A percentile compares a stretch with the other conserved stretches of the same genome.
phyloP scores from a whole-genome alignment of 2,329 filamentous ascomycete species.

The Pestalotiopsis sp. region DNA sequence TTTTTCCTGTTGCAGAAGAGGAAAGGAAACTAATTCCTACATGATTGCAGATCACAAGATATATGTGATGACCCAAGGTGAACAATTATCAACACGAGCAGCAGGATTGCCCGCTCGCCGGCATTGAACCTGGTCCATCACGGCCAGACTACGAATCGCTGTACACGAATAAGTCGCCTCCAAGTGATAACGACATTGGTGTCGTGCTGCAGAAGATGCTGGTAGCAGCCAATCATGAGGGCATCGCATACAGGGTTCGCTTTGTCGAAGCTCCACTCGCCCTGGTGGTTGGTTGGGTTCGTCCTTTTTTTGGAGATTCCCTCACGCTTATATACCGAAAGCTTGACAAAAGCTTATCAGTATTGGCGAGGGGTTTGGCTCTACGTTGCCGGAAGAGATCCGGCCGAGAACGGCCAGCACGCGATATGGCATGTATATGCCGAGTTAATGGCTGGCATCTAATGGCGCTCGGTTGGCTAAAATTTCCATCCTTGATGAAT shows the following conservation, averaged over 20 bases:
- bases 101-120: neutral
- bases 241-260: neutral
- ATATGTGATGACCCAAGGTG: neutral
- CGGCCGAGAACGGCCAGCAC: neutral
- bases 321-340: neutral
- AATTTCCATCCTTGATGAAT: neutral
- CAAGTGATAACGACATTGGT: slow-evolving; percentile 6
- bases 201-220: neutral
- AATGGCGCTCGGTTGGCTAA: neutral
- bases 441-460: neutral
- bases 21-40: neutral
- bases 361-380: neutral
- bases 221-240: neutral
- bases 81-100: too few relatives aligned
- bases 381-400: neutral
- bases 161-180: neutral
- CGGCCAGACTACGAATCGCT: neutral
- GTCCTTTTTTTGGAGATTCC: too few relatives aligned
- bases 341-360: neutral
- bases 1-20: neutral
- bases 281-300: too few relatives aligned
- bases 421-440: neutral
- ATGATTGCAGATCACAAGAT: neutral
- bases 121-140: neutral
- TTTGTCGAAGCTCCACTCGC: neutral